Evolutionary conservation across 2,329 filamentous ascomycete species (phyloP), one percentile per base, ranked within the genome.

Genomic region (Falciphora oryzae): DNA sequence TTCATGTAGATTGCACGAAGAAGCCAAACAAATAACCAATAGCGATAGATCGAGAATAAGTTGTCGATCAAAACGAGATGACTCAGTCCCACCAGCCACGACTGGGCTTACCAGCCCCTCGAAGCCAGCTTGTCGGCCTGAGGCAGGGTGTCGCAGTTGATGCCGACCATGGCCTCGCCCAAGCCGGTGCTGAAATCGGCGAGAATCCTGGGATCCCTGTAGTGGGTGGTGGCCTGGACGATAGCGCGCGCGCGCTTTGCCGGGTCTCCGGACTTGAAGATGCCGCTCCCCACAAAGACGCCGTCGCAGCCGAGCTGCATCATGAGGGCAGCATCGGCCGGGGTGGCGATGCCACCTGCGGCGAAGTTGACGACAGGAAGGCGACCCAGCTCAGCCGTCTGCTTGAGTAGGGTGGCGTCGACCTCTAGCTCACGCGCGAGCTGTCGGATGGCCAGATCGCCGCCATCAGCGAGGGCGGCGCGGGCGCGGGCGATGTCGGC

Each of bases 281-380:
- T 98, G 32, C 95, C 95, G 65, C 88, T 93, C 32, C 95, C 95
- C 50, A 99, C 95, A 75, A 99, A 99, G 50, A 99, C 95, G 65
- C 95, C 95, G 74, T 99, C 95, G 74, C 95, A 98, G 66, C 95
- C 95, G 68, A 99, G 82, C 83, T 98, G 94, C 95, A 99, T 99
- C 94, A 99, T 80, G 66, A 99, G 82, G 2, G 95, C 95, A 0
- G 95, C 95, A 78, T 99, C 95, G 0, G 95, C 95, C 0, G 95
- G 95, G 1, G 95, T 99, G n/a, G 95, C 95, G n/a, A 99, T 91
- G 65, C 95, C 95, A n/a, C 95, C 95, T 4, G 95, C 95, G 0
- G 95, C 95, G 71, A 99, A 98, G 83, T 98, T 98, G 69, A 99
- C 95, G 0, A 98, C 94, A 2, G 95, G 95, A 64, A 99, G 82